Evolutionary conservation across 2,329 filamentous ascomycete species (phyloP).

Genomic region (Diaporthe citrichinensis): DNA sequence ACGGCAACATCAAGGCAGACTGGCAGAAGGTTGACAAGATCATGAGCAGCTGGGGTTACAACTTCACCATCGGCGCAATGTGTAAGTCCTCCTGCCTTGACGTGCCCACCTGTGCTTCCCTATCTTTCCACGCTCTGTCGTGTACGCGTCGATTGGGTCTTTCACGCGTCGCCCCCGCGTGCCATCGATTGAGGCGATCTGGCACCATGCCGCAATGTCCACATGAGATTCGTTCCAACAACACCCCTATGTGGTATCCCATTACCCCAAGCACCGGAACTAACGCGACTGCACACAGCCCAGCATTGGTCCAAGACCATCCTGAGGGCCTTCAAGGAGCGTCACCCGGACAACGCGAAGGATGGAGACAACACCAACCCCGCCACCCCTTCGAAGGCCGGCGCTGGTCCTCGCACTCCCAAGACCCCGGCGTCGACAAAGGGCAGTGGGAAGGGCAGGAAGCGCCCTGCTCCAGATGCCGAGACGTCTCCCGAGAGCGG

Average conservation of each 20-base stretch:
- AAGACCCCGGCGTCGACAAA: conserved; percentile 36
- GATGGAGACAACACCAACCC: conserved; percentile 18
- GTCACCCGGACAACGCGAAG: conserved; percentile 23
- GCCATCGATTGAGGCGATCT: neutral
- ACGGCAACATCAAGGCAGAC: conserved; percentile 37
- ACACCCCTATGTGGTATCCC: no score
- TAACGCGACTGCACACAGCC: neutral
- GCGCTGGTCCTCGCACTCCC: conserved; percentile 14
- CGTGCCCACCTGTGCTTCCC: neutral
- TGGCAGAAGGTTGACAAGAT: conserved; percentile 32
- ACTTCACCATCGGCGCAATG: conserved; percentile 37
- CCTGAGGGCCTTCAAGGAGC: conserved; percentile 37
- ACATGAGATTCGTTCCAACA: neutral
- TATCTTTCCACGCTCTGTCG: neutral
- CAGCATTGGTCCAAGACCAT: conserved; percentile 41
- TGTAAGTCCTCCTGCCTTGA: conserved; percentile 29
- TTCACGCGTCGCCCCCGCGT: neutral
- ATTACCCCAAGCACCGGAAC: neutral
- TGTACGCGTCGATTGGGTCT: neutral
- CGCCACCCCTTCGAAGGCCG: conserved; percentile 31
- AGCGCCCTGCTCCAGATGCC: conserved; percentile 28
- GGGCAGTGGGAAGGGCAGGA: conserved; percentile 36
- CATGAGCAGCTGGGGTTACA: conserved; percentile 38
- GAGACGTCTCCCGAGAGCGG: conserved; percentile 35
- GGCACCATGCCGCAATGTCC: neutral